Base-by-base conservation (phyloP, 495 filamentous ascomycete species). In the Talaromyces liani region DNA sequence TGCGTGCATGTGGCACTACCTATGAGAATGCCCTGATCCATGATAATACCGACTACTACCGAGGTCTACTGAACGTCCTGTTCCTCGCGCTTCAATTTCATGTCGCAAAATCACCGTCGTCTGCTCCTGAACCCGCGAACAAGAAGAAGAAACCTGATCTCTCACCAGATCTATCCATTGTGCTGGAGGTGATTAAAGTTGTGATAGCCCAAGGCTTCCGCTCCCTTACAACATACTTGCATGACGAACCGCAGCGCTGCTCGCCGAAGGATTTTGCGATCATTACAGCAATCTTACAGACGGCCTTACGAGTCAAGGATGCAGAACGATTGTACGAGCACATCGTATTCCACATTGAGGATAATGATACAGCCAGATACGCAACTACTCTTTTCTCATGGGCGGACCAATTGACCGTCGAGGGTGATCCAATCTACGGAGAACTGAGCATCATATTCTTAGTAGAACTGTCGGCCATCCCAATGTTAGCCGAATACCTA, bases 341-440 rank as follows among this genome's bases (percentile, higher is more conserved):
- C 63, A 84, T 93, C 65, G 81, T 87, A 55, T 83, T 84, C 45
- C 82, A 89, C 69, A 84, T 94, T 62, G 71, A 81, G 12, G 80
- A 86, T 39, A 80, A 83, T 61, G 78, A 81, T 61, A 86, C 87
- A 3, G 82, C 87, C n/a, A 88, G 93, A 65, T 87, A 90, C 58
- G 92, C 92, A 0, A 87, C 88, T 16, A 91, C 90, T 12, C 81
- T 99, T 58, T 97, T 95, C 73, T 96, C 91, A 6, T 99, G 95
- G 95, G 86, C 94, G 16, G 91, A 98, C 72, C 86, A 87, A 65
- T 81, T 84, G 14, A 76, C 82, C 4, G 79, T 85, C 41, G 84
- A 86, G 59, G 86, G 87, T 31, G 93, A 98, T 66, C 95, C 94
- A n/a, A 79, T 99, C 53, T 97, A 97, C 75, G 95, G 91, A 65